Percentiles rank a stretch among this genome's conserved stretches.
phyloP scores from a whole-genome alignment of 1,284 basidiomycete species.

The Rhodotorula sp. region DNA sequence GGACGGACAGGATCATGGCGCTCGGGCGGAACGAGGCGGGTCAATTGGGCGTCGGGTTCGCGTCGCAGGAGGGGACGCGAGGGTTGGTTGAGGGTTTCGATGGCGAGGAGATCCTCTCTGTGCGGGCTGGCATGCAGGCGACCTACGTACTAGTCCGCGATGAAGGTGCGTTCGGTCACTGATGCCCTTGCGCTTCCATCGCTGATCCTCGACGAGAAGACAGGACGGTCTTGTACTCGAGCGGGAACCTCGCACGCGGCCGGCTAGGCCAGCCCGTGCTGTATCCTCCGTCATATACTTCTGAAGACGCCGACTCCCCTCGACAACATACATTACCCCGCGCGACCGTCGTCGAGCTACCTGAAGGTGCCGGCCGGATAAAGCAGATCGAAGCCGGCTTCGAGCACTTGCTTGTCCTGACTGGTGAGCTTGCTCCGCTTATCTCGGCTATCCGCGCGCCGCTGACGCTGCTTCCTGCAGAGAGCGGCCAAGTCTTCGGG shows the following conservation, averaged over 20 bases:
- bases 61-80: conserved; percentile 41
- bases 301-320: conserved; percentile 25
- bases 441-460: neutral
- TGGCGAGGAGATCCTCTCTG: conserved; percentile 19
- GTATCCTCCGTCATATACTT: conserved; percentile 2
- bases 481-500: conserved; percentile 37
- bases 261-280: conserved; percentile 21
- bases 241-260: conserved; percentile 31
- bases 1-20: conserved; percentile 36
- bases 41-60: conserved; percentile 42
- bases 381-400: conserved; percentile 37
- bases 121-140: conserved; percentile 14
- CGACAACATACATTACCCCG: conserved; percentile 27
- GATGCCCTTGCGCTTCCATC: neutral
- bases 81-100: conserved; percentile 42
- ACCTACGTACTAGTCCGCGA: conserved; percentile 29
- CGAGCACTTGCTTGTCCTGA: conserved; percentile 41
- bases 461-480: conserved; percentile 2
- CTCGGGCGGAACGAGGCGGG: conserved; percentile 42
- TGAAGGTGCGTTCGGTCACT: conserved; percentile 10
- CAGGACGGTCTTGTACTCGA: conserved; percentile 26
- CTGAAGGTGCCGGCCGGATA: conserved; percentile 11
- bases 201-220: conserved; percentile 1
- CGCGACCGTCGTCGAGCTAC: conserved; percentile 22
- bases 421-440: conserved; percentile 21